Base-by-base conservation (phyloP, 2,329 filamentous ascomycete species). In the Epichloe hybrida region DNA sequence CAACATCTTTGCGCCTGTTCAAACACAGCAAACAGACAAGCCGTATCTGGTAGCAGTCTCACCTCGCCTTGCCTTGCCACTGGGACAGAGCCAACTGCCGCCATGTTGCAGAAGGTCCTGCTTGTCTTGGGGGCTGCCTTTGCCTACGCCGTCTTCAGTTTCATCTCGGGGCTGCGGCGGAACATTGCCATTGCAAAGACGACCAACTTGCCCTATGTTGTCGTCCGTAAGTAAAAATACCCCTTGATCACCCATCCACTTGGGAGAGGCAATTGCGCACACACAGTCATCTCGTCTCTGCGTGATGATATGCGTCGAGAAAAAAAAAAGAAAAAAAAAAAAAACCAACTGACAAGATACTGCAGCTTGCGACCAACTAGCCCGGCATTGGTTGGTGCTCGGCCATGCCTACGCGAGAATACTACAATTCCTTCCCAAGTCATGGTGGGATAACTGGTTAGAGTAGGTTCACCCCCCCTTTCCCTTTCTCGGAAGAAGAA, bases 391-490 rank as follows among this genome's bases (percentile, higher is more conserved):
- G 51, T 23, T 52, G 50, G 58, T 81, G 27, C 75, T 76, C 2
- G 69, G 73, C 56, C 63, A 63, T 48, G 53, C 81, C 40, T 81
- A 73, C 74, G 59, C 79, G 11, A 76, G 76, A 3, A 51, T 84
- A 13, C 69, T 85, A 56, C 72, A 71, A 52, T 59, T 64, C 13
- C 66, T 85, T 0, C 83, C 83, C 0, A 66, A 66, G 42, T 67
- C 70, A 15, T 75, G 71, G 64, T 81, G 76, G 66, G 70, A 79
- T 50, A 58, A 70, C 48, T 81, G 81, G 75, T 62, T 84, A 43
- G 72, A 76, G 81, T 84, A 71, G 40, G 51, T 44, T 27, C 21
- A 37, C 9, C 9, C 21, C 15, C 49, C 13, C 7, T n/a, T 8
- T n/a, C 49, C 13, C 7, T n/a, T 8, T n/a, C 23, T 8, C 9